Evolutionary conservation across 2,329 filamentous ascomycete species (phyloP), one percentile per base, ranked within the genome.

Genomic region (Aspergillus alliaceus): DNA sequence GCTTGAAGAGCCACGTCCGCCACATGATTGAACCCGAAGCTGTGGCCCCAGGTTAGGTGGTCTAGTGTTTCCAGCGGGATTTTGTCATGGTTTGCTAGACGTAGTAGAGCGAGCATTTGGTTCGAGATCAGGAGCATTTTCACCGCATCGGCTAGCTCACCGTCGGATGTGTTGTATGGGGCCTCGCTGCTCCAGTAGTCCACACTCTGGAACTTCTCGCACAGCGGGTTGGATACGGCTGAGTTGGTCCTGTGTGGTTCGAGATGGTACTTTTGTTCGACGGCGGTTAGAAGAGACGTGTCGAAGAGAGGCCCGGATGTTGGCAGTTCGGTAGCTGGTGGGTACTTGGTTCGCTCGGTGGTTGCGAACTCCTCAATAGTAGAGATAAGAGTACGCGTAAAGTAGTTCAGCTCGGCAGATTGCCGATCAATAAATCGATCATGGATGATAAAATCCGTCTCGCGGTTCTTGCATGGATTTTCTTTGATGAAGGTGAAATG

Each of bases 131-230:
- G 5, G 15, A 49, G 52, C 52, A 54, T 54, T 34, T 54, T 54
- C 31, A 54, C 52, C 12, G 52, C 52, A 39, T 54, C 52, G 8
- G 52, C 39, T 34, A 54, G 42, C 32, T 54, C 22, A 15, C 31
- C 42, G 39, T 48, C 29, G 2, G 7, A 12, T 18, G 37, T 54
- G 27, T 11, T 27, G 31, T 54, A 54, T 9, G 22, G 18, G 2
- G 32, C 42, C 2, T 25, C n/a, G 7, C 11, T 31, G 44, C 48
- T 54, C 52, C 52, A 54, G n/a, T 48, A 34, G 7, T 54, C 29
- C 15, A 49, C 20, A 40, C 39, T 8, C 18, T 49, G 52, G n/a
- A 35, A 44, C 22, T 48, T n/a, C 11, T 25, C 42, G 14, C 39
- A 49, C 4, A 54, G 52, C 24, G 52, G 52, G 15, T 54, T 48